Evolutionary conservation across 495 filamentous ascomycete genomes (phyloP).

Genomic region (Neurospora sp.): DNA sequence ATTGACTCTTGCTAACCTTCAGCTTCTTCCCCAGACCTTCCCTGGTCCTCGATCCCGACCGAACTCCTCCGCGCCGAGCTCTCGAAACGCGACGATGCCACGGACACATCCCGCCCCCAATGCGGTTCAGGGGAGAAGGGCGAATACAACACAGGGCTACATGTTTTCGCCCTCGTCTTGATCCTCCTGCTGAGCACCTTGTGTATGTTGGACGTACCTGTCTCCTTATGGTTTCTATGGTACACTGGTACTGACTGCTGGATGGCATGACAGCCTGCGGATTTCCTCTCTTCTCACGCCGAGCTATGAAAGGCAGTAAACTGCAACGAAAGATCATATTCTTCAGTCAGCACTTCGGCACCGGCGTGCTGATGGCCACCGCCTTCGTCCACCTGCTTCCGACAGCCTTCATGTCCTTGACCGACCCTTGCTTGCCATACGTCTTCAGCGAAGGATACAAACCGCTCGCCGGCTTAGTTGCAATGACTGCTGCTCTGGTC

Average conservation of each 20-base stretch:
- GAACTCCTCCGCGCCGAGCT: slow-evolving; percentile 43
- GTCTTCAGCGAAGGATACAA: slow-evolving; percentile 65
- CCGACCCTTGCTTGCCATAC: slow-evolving; percentile 66
- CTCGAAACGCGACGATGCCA: slow-evolving; percentile 28
- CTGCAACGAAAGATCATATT: slow-evolving; percentile 49
- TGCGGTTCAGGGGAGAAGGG: slow-evolving; percentile 55
- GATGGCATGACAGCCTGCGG: slow-evolving; percentile 39
- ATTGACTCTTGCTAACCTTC: slow-evolving; percentile 2
- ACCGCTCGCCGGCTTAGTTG: slow-evolving; percentile 68
- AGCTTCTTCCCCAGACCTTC: slow-evolving; percentile 8
- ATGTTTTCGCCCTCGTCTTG: slow-evolving; percentile 69
- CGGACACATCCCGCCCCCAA: slow-evolving; percentile 32
- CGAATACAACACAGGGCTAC: slow-evolving; percentile 55
- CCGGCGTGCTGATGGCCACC: slow-evolving; percentile 79
- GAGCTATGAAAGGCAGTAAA: slow-evolving; percentile 32
- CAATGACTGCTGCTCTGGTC: slow-evolving; percentile 66
- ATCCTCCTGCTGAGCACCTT: slow-evolving; percentile 64
- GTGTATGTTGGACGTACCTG: slow-evolving; percentile 35
- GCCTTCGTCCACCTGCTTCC: slow-evolving; percentile 81
- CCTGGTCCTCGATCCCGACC: slow-evolving; percentile 42
- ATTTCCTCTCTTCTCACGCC: slow-evolving; percentile 47
- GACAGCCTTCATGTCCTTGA: slow-evolving; percentile 71
- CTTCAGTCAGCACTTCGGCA: slow-evolving; percentile 74
- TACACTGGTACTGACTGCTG: background rate
- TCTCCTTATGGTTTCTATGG: background rate